Evolutionary conservation across 2,329 filamentous ascomycete species (phyloP).

Genomic region (Fonsecaea multimorphosa): DNA sequence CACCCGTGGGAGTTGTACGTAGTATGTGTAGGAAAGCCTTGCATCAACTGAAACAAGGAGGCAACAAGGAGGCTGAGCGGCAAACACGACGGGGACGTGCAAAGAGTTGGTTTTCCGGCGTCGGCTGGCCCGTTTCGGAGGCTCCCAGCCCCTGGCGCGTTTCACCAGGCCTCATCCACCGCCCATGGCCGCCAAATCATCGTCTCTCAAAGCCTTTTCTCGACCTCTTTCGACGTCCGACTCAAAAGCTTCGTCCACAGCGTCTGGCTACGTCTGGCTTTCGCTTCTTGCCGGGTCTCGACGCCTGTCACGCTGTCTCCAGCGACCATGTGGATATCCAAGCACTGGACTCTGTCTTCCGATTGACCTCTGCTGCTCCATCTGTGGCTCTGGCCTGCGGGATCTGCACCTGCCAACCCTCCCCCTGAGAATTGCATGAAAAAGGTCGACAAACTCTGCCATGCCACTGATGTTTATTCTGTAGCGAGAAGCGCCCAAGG

Average conservation of each 20-base stretch:
- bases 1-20: neutral
- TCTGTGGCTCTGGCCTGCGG: conserved; percentile 6
- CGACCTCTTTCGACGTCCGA: conserved; percentile 9
- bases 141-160: conserved; percentile 27
- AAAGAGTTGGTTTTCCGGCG: conserved; percentile 5
- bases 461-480: conserved; percentile 4
- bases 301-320: conserved; percentile 11
- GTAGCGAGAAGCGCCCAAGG: conserved; percentile 23
- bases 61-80: conserved; percentile 34
- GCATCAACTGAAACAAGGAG: conserved; percentile 34
- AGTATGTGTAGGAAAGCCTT: conserved; percentile 27
- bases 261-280: conserved; percentile 32
- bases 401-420: conserved; percentile 12
- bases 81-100: conserved; percentile 16
- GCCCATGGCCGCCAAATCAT: conserved; percentile 29
- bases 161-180: conserved; percentile 26
- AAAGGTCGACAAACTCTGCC: conserved; percentile 13
- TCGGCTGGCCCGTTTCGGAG: neutral
- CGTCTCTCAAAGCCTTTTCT: conserved; percentile 15
- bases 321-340: conserved; percentile 22
- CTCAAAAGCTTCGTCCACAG: conserved; percentile 18
- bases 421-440: conserved; percentile 19
- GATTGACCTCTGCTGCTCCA: conserved; percentile 8
- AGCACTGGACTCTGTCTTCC: neutral
- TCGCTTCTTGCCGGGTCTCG: conserved; percentile 1